Conservation (phyloP, 177 flowering plant species). For the Vitis hybrid region DNA sequence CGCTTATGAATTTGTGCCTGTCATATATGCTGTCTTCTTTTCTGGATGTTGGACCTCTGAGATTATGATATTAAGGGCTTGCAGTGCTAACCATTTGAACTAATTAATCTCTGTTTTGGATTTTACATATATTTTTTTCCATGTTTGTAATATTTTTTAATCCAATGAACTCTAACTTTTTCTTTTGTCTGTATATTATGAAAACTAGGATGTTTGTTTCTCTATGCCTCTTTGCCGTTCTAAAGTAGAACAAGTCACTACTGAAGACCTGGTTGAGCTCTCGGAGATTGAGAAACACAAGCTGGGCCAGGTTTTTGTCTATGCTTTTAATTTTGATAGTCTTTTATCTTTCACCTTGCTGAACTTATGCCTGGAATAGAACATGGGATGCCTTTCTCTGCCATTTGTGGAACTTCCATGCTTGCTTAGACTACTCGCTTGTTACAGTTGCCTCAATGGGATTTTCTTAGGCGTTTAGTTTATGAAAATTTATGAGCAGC, state of each 20-base stretch:
- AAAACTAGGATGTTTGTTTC: conserved; percentile 63
- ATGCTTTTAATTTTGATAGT: conserved; percentile 2
- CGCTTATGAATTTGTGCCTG: not conserved
- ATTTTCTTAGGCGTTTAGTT: too few relatives aligned
- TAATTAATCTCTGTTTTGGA: not conserved
- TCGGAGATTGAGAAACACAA: conserved; percentile 84
- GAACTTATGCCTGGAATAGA: not conserved
- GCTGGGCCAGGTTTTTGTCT: conserved; percentile 70
- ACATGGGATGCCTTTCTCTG: not conserved
- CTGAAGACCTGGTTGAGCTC: conserved; percentile 88
- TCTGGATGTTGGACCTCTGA: too few relatives aligned
- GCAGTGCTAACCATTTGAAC: too few relatives aligned
- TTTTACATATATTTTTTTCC: conserved; percentile 8
- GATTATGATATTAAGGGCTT: too few relatives aligned
- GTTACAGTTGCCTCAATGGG: too few relatives aligned
- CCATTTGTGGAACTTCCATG: too few relatives aligned
- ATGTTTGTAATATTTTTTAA: not conserved
- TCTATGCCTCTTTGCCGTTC: conserved; percentile 87
- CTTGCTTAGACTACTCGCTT: too few relatives aligned
- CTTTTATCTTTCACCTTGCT: not conserved
- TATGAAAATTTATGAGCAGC: too few relatives aligned
- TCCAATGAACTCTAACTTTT: not conserved
- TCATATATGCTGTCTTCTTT: too few relatives aligned
- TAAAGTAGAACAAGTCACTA: conserved; percentile 65
- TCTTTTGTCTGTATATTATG: not conserved